Conservation (phyloP, 2,329 filamentous ascomycete species). For the Bisporella sp. region DNA sequence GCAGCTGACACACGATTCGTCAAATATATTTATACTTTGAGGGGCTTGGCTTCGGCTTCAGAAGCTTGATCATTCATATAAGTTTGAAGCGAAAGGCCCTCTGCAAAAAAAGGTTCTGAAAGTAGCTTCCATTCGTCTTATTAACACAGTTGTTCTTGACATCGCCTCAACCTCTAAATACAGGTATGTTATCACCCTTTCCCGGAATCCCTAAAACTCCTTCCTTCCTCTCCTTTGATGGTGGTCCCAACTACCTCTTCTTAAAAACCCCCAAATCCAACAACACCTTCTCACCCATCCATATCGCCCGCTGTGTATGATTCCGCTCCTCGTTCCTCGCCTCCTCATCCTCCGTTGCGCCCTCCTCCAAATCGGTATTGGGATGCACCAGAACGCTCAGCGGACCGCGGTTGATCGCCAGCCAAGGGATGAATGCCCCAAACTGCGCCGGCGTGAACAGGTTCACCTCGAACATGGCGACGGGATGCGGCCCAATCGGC, state of each 20-base stretch:
- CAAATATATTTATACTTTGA: no score
- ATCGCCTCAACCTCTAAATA: no score
- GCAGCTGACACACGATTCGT: no score
- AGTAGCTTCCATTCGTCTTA: no score
- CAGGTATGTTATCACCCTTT: no score
- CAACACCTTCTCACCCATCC: conserved; percentile 63
- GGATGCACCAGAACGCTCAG: conserved; percentile 76
- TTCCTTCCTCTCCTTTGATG: conserved; percentile 1
- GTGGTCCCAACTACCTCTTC: conserved; percentile 3
- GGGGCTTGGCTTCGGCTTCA: no score
- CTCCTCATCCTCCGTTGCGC: conserved; percentile 31
- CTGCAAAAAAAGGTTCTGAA: no score
- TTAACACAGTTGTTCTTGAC: no score
- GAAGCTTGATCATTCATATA: no score
- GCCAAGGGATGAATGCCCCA: conserved; percentile 81
- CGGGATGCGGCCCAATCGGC: conserved; percentile 74
- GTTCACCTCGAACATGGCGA: conserved; percentile 92
- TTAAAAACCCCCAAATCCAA: conserved; percentile 49
- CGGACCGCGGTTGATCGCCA: conserved; percentile 74
- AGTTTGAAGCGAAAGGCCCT: no score
- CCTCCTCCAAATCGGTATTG: conserved; percentile 58
- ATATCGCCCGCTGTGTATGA: conserved; percentile 57
- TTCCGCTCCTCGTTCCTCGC: conserved; percentile 20
- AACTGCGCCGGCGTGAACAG: conserved; percentile 81
- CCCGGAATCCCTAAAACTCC: background rate